Base-by-base conservation (phyloP, 2,329 filamentous ascomycete genomes). In the Penicillium sp. region DNA sequence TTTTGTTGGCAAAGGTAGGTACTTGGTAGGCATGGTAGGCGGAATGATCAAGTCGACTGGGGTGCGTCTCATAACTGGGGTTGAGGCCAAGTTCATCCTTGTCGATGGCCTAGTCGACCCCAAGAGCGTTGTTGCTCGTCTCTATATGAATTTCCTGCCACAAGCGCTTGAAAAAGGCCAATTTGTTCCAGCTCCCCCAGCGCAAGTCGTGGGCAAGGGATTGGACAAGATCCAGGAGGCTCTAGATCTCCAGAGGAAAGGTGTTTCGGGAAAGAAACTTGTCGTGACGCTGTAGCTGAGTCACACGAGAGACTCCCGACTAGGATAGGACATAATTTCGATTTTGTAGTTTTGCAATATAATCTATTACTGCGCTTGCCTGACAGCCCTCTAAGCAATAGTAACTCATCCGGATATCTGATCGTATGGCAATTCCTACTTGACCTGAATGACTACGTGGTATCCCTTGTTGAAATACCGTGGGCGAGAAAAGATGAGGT, bases 241-340 rank as follows among this genome's bases (percentile, higher is more conserved):
- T 0, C 55, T 81, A 29, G 72, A 79, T 62, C 27, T 71, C 0
- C 60, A 75, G 4, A 69, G 59, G 42, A 69, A 73, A 48, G 77
- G 78, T 2, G 74, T 80, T 1, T 78, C 75, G 8, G 78, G 73
- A 2, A 71, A 71, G 62, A 81, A 81, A 62, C 26, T 80, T 2
- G 59, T 58, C 3, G 57, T 59, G 16, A 31, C 43, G 19, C 42
- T 58, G 11, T 47, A 51, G 23, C 10, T 11, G 10, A 16, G 21
- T 26, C 19, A 19, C 19, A 19, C 1, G 1, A 19, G 19, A 19
- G 19, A 19, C 19, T 19, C 19, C 19, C 19, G 19, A 19, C 4
- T 21, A 13, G 13, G 11, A n/a, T 16, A 25, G 26, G 4, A 33
- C 10, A 33, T 4, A 7, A 26, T 26, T 4, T 26, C 25, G 31